Evolutionary conservation across 257 asterid species (phyloP), one percentile per base, ranked within the genome.

Genomic region (Dorcoceras hygrometricum): DNA sequence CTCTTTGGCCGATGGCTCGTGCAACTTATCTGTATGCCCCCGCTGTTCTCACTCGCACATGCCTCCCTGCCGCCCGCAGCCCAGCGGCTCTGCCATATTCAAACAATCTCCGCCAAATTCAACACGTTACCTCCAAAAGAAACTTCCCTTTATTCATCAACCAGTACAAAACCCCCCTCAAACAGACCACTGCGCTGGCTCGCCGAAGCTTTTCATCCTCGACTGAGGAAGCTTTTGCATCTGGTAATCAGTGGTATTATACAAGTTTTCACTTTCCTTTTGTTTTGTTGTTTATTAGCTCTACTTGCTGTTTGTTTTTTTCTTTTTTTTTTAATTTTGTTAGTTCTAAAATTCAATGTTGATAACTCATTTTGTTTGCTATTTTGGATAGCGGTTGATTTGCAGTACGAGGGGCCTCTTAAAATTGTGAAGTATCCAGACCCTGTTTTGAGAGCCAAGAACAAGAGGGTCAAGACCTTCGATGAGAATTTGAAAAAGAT

Each of bases 391-490:
- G 95, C 87, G 57, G 78, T 81, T 71, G 99, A 90, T 83, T 88
- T 93, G 80, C 78, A 67, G 28, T 86, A 83, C 48, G 87, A 80
- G 81, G 78, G 66, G 10, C 86, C 91, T 31, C 86, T 90, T 36
- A 72, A 78, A 60, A 66, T 93, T 23, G 79, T 93, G 62, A 83
- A 86, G 76, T 93, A 93, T 81, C 99, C 99, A 0, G 85, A 85
- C 76, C 95, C 96, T 4, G n/a, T 85, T 19, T 28, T 93, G 76
- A 82, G 99, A 80, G 86, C 87, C 24, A 94, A 82, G 83, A 94
- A 88, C 78, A 94, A 90, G 76, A 72, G 82, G 62, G 75, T 94
- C 19, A 62, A 16, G 26, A 64, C 78, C 16, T 94, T 94, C 71
- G 96, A 94, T 65, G 84, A 70, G 61, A 85, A 79, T 78, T 81